A percentile compares a stretch with the other conserved stretches of the same genome.
Conservation (phyloP, 306 rosid species). For the Cucumis cinereus region DNA sequence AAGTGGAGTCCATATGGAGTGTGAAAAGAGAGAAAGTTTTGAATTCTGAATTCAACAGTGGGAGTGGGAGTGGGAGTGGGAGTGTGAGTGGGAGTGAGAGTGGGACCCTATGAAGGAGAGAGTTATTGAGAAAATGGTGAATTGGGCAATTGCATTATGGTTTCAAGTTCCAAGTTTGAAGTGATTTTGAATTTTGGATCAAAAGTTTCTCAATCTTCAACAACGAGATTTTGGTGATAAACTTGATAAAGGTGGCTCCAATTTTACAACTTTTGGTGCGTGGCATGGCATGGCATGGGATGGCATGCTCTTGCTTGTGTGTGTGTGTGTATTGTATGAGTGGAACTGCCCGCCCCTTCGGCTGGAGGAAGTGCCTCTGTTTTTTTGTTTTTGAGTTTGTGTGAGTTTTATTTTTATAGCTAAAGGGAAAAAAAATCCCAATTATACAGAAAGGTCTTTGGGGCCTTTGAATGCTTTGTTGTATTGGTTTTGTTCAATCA, state of each 20-base stretch:
- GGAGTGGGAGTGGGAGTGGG: conserved; percentile 27
- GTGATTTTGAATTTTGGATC: neutral
- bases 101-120: conserved; percentile 29
- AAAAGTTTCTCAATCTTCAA: conserved; percentile 2
- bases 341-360: neutral
- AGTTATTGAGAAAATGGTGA: neutral
- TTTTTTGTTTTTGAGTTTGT: neutral
- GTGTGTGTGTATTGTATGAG: neutral
- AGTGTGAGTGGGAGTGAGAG: conserved; percentile 40
- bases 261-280: neutral
- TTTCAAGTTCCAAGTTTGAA: conserved; percentile 10
- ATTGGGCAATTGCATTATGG: conserved; percentile 16
- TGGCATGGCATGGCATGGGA: neutral
- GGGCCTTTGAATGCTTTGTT: conserved; percentile 53
- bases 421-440: neutral
- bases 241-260: neutral
- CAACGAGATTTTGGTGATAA: neutral
- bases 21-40: conserved; percentile 25
- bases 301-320: neutral
- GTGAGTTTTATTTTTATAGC: conserved; percentile 8
- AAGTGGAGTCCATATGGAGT: conserved; percentile 33
- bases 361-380: conserved; percentile 13
- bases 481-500: conserved; percentile 35
- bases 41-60: conserved; percentile 26
- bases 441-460: conserved; percentile 43